phyloP scores from a whole-genome alignment of 2,329 filamentous ascomycete genomes.

The Monosporascus sp. region DNA sequence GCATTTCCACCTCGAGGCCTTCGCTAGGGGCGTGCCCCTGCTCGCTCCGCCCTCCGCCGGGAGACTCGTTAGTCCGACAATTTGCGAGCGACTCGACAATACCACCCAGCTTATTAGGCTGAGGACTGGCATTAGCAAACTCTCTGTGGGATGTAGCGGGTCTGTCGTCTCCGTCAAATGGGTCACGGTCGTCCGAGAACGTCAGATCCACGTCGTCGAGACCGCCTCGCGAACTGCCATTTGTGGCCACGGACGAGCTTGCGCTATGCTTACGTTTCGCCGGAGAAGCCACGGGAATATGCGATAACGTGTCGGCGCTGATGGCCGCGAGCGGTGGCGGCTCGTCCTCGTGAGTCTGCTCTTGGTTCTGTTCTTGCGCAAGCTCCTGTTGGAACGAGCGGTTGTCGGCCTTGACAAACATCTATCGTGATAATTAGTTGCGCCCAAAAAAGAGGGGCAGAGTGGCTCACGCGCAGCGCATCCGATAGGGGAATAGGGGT shows the following conservation, averaged over 20 bases:
- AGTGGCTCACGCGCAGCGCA: conserved; percentile 29
- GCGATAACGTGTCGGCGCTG: conserved; percentile 13
- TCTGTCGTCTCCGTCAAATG: not conserved
- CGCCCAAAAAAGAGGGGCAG: not conserved
- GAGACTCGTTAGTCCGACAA: conserved; percentile 9
- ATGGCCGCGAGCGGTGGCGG: conserved; percentile 1
- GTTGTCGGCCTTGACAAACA: conserved; percentile 48
- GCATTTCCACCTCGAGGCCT: conserved; percentile 10
- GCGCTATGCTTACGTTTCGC: conserved; percentile 22
- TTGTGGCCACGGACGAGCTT: conserved; percentile 26
- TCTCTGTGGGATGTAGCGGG: conserved; percentile 5
- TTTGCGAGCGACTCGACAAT: conserved; percentile 17
- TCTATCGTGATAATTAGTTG: conserved; percentile 25
- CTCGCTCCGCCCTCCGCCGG: not conserved
- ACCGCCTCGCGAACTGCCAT: conserved; percentile 19
- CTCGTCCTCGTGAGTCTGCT: conserved; percentile 1
- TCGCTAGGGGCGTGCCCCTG: conserved; percentile 13
- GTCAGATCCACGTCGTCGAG: conserved; percentile 21
- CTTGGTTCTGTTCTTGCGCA: conserved; percentile 29
- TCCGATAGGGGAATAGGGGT: conserved; percentile 33
- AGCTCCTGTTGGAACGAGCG: conserved; percentile 47
- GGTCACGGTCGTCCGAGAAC: conserved; percentile 13
- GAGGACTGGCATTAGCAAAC: conserved; percentile 3
- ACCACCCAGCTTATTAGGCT: conserved; percentile 10
- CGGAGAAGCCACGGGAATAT: conserved; percentile 3